These are phyloP conservation scores for Peronospora belbahrii DNA, from an alignment of 352 stramenopile genomes.

Conservation along the genomic window DNA sequence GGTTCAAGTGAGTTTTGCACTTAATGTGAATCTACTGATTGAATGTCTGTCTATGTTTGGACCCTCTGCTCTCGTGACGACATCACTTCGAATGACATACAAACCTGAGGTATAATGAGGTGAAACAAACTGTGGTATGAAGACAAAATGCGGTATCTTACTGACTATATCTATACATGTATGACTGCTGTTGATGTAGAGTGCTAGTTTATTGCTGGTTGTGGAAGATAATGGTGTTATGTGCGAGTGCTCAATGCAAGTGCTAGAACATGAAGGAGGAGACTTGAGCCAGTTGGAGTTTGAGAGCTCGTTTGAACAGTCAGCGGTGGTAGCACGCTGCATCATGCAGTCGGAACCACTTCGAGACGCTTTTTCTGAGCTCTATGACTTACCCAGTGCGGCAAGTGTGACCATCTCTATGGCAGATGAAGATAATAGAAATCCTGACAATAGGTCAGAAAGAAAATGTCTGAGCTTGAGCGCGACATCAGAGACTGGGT, in stretches of 20 bases:
- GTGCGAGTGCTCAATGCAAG: conserved; percentile 79
- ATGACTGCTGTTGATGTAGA: conserved; percentile 25
- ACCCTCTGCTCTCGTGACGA: conserved; percentile 47
- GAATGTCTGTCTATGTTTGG: conserved; percentile 83
- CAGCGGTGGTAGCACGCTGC: conserved; percentile 59
- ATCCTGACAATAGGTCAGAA: conserved; percentile 5
- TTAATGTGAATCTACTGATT: conserved; percentile 63
- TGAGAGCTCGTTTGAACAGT: conserved; percentile 70
- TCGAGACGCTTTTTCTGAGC: conserved; percentile 72
- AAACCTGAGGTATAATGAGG: conserved; percentile 31
- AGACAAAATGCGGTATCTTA: not conserved
- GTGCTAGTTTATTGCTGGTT: conserved; percentile 51
- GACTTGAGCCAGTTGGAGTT: conserved; percentile 69
- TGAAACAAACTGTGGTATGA: not conserved
- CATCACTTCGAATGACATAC: conserved; percentile 70
- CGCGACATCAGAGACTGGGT: conserved; percentile 60
- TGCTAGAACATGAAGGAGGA: conserved; percentile 66
- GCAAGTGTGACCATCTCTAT: conserved; percentile 72
- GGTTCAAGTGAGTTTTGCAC: conserved; percentile 56
- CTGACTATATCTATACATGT: conserved; percentile 2
- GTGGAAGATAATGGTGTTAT: conserved; percentile 81
- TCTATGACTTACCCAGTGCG: conserved; percentile 79
- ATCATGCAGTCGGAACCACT: conserved; percentile 81
- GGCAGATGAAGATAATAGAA: conserved; percentile 23
- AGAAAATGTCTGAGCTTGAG: conserved; percentile 54